Base-by-base conservation (phyloP, 169 alveolate genomes). In the Plasmodium vivax region DNA sequence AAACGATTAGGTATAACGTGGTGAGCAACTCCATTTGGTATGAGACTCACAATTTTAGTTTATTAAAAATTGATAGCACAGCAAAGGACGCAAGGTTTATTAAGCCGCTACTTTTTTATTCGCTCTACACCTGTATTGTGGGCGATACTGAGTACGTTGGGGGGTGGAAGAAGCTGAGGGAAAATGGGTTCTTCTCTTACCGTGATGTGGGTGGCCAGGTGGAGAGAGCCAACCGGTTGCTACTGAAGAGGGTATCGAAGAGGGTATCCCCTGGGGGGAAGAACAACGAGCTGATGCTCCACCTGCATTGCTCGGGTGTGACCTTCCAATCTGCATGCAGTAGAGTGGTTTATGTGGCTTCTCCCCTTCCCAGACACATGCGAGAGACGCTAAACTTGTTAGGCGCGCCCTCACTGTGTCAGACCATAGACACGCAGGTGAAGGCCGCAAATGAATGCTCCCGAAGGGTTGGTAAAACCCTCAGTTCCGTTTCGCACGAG, bases 101-200 rank as follows among this genome's bases (percentile, higher is more conserved):
- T 56, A 79, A 75, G 23, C 94, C 94, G 1, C 47, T 88, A 19
- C 7, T 88, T 2, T 88, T 77, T 79, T 88, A 88, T n/a, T 88
- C 94, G 14, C 47, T 88, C 6, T 12, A 58, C 82, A 88, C 94
- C 23, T 88, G 94, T 19, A 79, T 88, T 38, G 94, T 88, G 4
- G 94, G 94, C 8, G 94, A 88, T 88, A 75, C 77, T 79, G 94
- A 88, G 51, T 88, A 88, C 47, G 51, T 79, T 9, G 72, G 73
- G 30, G 74, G 80, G 0, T 80, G 73, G 23, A 88, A 79, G 47
- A 88, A 88, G 38, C 1, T 85, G 34, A 73, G 27, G 75, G 41
- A 58, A n/a, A 88, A 75, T 16, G 47, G 45, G 27, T 19, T 62
- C 27, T 58, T 38, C 14, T 8, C 10, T 23, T 38, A 38, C 45